A percentile compares a stretch with the other conserved stretches of the same genome.
Evolutionary conservation across 1,284 basidiomycete genomes (phyloP).

Genomic region (Ustilago bromivora): DNA sequence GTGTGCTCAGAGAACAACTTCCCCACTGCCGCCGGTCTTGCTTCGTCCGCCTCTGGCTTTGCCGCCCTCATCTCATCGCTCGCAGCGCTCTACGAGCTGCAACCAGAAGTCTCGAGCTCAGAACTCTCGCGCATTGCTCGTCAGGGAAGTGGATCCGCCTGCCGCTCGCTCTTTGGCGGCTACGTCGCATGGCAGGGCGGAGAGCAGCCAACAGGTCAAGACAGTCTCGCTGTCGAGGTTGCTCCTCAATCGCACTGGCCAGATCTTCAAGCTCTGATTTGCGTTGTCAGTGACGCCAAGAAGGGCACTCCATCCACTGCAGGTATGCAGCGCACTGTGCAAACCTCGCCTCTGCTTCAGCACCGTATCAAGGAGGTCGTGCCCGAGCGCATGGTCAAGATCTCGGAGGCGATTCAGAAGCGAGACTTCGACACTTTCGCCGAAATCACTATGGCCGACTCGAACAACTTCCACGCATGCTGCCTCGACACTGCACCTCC

Average conservation of each 20-base stretch:
- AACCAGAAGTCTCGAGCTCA: slow-evolving; percentile 73
- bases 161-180: slow-evolving; percentile 95
- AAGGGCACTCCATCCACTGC: slow-evolving; percentile 94
- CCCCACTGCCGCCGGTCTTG: slow-evolving; percentile 96
- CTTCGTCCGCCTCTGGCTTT: slow-evolving; percentile 96
- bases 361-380: slow-evolving; percentile 90
- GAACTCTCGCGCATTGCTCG: slow-evolving; percentile 92
- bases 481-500: slow-evolving; percentile 96
- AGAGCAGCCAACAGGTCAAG: slow-evolving; percentile 77
- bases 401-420: slow-evolving; percentile 81
- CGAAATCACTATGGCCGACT: slow-evolving; percentile 92
- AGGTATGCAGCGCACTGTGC: slow-evolving; percentile 97
- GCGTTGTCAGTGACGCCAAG: slow-evolving; percentile 95
- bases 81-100: slow-evolving; percentile 85
- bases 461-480: slow-evolving; percentile 92
- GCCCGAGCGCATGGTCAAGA: slow-evolving; percentile 85
- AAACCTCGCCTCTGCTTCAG: slow-evolving; percentile 88
- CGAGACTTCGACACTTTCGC: slow-evolving; percentile 92
- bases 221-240: slow-evolving; percentile 89
- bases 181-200: slow-evolving; percentile 97
- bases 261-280: slow-evolving; percentile 95
- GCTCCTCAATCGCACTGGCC: slow-evolving; percentile 76
- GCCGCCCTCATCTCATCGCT: slow-evolving; percentile 93
- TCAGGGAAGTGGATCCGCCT: slow-evolving; percentile 96
- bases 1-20: slow-evolving; percentile 98